These are phyloP conservation scores for Uronychia setigera DNA, from an alignment of 73 alveolate species.

Conservation along the genomic window DNA sequence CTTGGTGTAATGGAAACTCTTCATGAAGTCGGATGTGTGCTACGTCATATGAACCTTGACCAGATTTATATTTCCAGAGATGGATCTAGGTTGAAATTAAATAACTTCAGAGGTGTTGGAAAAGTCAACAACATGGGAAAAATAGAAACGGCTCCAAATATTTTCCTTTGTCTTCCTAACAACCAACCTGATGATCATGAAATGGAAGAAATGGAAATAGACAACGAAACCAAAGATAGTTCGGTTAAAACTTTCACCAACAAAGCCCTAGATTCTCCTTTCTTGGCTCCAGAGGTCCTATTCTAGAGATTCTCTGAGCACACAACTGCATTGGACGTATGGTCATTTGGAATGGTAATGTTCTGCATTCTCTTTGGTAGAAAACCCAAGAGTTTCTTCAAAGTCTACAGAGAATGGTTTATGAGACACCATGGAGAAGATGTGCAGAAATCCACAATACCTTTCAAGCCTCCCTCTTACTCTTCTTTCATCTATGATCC, in stretches of 20 bases:
- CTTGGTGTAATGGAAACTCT: slow-evolving; percentile 64
- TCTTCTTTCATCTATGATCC: slow-evolving; percentile 73
- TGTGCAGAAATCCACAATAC: slow-evolving; percentile 42
- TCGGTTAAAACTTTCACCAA: slow-evolving; percentile 25
- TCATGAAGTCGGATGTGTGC: slow-evolving; percentile 68
- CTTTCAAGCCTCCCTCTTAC: slow-evolving; percentile 60
- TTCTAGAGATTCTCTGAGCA: slow-evolving; percentile 60
- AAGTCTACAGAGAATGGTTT: slow-evolving; percentile 74
- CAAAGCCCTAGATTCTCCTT: slow-evolving; percentile 70
- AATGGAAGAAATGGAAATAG: slow-evolving; percentile 53
- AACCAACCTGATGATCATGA: slow-evolving; percentile 51
- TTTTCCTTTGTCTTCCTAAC: slow-evolving; percentile 64
- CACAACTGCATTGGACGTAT: slow-evolving; percentile 77
- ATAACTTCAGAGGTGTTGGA: slow-evolving; percentile 61
- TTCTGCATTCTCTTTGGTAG: slow-evolving; percentile 78
- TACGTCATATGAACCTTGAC: slow-evolving; percentile 58
- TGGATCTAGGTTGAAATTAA: slow-evolving; percentile 75
- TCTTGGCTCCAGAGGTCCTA: slow-evolving; percentile 84
- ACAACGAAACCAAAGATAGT: slow-evolving; percentile 33
- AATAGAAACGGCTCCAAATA: slow-evolving; percentile 55
- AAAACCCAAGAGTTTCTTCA: slow-evolving; percentile 71
- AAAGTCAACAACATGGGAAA: slow-evolving; percentile 39
- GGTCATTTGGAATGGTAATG: slow-evolving; percentile 85
- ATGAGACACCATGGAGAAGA: slow-evolving; percentile 33
- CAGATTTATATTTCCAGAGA: slow-evolving; percentile 72